Base-by-base conservation (phyloP, 31 red algal genomes). In the Endocladia muricata region DNA sequence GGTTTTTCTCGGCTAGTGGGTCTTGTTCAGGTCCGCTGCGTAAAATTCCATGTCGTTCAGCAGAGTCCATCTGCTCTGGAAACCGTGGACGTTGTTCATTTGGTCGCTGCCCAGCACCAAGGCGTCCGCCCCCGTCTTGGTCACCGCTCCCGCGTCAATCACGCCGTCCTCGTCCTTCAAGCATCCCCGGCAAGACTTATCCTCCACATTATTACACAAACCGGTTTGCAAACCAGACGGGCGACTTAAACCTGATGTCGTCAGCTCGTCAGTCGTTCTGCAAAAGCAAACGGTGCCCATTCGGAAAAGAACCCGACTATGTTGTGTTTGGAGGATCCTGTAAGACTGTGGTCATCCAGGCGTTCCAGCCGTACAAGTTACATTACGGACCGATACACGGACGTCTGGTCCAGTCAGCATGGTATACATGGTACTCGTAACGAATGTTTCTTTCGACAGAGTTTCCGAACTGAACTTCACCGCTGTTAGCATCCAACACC, bases 241-340 rank as follows among this genome's bases (percentile, higher is more conserved):
- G 19, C 26, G 44, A 54, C n/a, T 33, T 55, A 35, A 25, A 62
- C 15, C n/a, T 58, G 4, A 57, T 55, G 42, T 57, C 33, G 25
- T 42, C 35, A 15, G 73, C 40, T 26, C 40, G 55, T 2, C 56
- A 57, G n/a, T 15, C n/a, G 1, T 31, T 23, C 9, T 76, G 73
- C 17, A 76, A 76, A 36, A 75, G 71, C 42, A 75, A 75, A 38
- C 51, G 71, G 11, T 75, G 71, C 55, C 71, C 71, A 3, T 75
- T 62, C 56, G 73, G 73, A 5, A 55, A 37, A 19, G 52, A 61
- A 11, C 73, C 68, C 15, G 68, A 40, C 7, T 34, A 61, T 13
- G 34, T 76, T 37, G 52, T 76, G 23, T 42, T 56, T 41, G 73
- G 73, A 37, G 73, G 73, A 28, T 43, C 58, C 21, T 76, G 73